Conservation (phyloP, 345 rosid species). For the Hibiscus tridactylites region DNA sequence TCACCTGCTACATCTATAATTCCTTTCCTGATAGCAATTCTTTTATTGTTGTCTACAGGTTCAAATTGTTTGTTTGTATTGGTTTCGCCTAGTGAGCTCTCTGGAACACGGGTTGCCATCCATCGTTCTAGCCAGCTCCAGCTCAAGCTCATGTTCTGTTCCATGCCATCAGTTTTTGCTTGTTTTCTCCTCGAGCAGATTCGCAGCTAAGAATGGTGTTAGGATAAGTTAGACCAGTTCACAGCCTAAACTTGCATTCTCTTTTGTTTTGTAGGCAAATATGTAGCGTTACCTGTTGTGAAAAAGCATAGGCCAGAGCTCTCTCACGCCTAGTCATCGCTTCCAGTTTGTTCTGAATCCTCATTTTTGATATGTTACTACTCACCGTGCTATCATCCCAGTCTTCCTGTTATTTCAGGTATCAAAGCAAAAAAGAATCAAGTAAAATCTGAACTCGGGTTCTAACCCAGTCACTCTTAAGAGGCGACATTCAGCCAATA, state of each 20-base stretch:
- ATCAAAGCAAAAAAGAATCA: not conserved
- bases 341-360: slow-evolving; percentile 62
- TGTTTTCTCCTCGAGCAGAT: slow-evolving; percentile 65
- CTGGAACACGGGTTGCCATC: slow-evolving; percentile 83
- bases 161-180: slow-evolving; percentile 25
- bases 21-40: slow-evolving; percentile 19
- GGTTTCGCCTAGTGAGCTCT: slow-evolving; percentile 26
- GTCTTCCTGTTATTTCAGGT: slow-evolving; percentile 49
- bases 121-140: slow-evolving; percentile 88
- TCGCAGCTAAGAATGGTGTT: slow-evolving; percentile 36
- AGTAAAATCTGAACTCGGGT: not conserved
- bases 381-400: slow-evolving; percentile 91
- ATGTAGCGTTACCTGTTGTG: slow-evolving; percentile 63
- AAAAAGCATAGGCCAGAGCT: slow-evolving; percentile 84
- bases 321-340: slow-evolving; percentile 73
- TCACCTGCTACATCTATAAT: slow-evolving; percentile 37
- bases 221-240: not conserved
- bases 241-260: not conserved
- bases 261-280: not conserved
- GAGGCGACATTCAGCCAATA: not conserved
- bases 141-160: slow-evolving; percentile 52
- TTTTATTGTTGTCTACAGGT: slow-evolving; percentile 16
- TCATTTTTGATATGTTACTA: slow-evolving; percentile 54
- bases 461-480: not conserved
- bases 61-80: slow-evolving; percentile 22